Base-by-base conservation (phyloP, 352 stramenopile species). In the Phytophthora tentaculata region DNA sequence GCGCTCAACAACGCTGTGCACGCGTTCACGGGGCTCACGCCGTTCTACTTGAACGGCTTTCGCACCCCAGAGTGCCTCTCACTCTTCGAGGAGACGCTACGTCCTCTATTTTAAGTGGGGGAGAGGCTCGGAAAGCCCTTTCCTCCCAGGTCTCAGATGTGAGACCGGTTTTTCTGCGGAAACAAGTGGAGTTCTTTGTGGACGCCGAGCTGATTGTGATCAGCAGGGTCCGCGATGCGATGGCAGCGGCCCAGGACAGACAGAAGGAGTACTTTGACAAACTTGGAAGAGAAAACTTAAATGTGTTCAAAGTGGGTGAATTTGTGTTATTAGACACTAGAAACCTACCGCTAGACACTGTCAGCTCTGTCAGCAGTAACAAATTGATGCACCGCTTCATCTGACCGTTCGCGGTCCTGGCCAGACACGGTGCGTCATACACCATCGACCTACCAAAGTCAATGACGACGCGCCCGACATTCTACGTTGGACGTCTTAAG, bases 331-430 rank as follows among this genome's bases (percentile, higher is more conserved):
- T 39, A 4, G 28, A 64, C 17, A 57, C 57, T 51, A 64, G 23
- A 24, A 57, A 57, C 47, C 23, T 64, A 64, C 35, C 57, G 7
- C 23, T 57, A 16, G 49, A 35, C 23, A 50, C 57, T 14, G 47
- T 56, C 37, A 51, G 22, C 22, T 32, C 32, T 10, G 48, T 45
- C 5, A 23, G 37, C 17, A 64, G 37, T 22, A 63, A 51, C 62
- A 69, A 69, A 23, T 5, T 71, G 52, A 54, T 44, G 45, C 61
- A 61, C 12, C 56, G 61, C 23, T 74, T 62, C 56, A 67, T 74
- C 56, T 41, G 55, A 28, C 50, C 60, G 2, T 70, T 70, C n/a
- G 28, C 37, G 22, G 39, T 45, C 52, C 52, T 35, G 20, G 3
- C 28, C 1, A 53, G 47, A 28, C 22, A 37, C 8, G 28, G 28